phyloP scores from a whole-genome alignment of 164 flowering plant genomes.

The Umbilicus rupestris region DNA sequence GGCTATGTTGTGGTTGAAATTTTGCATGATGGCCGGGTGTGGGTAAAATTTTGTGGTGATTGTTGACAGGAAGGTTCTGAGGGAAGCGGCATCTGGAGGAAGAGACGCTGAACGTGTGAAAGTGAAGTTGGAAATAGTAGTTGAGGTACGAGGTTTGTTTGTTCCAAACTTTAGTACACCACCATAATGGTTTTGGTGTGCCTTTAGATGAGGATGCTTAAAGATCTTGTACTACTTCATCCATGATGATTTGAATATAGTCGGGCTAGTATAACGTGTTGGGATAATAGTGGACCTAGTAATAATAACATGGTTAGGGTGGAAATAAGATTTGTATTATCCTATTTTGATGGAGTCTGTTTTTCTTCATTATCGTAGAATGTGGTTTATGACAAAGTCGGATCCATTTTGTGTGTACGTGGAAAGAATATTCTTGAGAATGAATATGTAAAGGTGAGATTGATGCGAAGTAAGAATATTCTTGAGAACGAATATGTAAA shows the following conservation, averaged over 20 bases:
- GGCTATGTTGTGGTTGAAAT: neutral
- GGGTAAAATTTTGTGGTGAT: neutral
- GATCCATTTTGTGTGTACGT: slow-evolving; percentile 63
- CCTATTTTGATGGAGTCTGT: neutral
- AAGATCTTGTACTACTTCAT: neutral
- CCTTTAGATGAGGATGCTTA: neutral
- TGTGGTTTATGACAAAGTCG: slow-evolving; percentile 72
- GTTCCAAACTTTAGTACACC: neutral
- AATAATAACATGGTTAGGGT: neutral
- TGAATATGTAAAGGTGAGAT: slow-evolving; percentile 62
- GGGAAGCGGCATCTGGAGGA: slow-evolving; percentile 57
- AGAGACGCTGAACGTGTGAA: slow-evolving; percentile 81
- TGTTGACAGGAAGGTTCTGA: slow-evolving; percentile 57
- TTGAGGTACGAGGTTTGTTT: slow-evolving; percentile 40
- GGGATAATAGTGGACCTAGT: no score
- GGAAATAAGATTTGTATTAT: neutral
- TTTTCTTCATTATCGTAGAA: slow-evolving; percentile 19
- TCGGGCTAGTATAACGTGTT: neutral
- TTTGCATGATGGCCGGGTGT: no score
- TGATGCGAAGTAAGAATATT: slow-evolving; percentile 13
- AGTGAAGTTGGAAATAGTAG: slow-evolving; percentile 69
- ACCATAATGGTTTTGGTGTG: neutral
- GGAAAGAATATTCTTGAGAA: slow-evolving; percentile 71
- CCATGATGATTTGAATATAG: neutral
- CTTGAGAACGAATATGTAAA: slow-evolving; percentile 70